Base-by-base conservation (phyloP, 768 basidiomycete genomes). In the Suillus sp. region DNA sequence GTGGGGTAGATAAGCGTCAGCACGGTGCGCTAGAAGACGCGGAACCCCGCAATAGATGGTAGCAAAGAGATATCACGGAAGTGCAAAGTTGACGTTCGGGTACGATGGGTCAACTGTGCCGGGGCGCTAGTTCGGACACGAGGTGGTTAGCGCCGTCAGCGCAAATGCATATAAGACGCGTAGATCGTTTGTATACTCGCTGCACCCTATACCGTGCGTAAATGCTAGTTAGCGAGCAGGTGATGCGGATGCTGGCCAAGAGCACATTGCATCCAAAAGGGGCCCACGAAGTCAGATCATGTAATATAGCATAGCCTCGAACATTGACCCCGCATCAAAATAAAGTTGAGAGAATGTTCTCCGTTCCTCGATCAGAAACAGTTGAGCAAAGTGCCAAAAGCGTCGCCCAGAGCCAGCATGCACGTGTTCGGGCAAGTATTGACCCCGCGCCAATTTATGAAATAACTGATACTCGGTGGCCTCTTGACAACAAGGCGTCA, bases 1-100 rank as follows among this genome's bases (percentile, higher is more conserved):
- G 43, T 9, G 34, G 50, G 30, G 50, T 13, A 20, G 22, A 27
- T 18, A 20, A 27, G 25, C 13, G 47, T 75, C 10, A 73, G 72
- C 32, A 25, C 54, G 34, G 11, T 18, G 48, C 37, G 13, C 35
- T 55, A 47, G 61, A 27, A 45, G 40, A 40, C 34, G 58, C 30
- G 22, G 34, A 34, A 8, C 22, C 32, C 40, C 51, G 13, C 0
- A 37, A 8, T 25, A 34, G 34, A 11, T 9, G 42, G 65, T 57
- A 20, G 64, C 42, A 16, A 65, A 53, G 18, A 18, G 32, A 9
- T 62, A 42, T 35, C 62, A 32, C 22, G 7, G 43, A 63, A 58
- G 5, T 30, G 34, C 35, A 42, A n/a, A 60, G 60, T 30, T 38
- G 62, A 22, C 8, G 38, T 13, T 14, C 34, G 60, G 51, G 22